Evolutionary conservation across 305 asterid genomes (phyloP).

Genomic region (Fraxinus ornus): DNA sequence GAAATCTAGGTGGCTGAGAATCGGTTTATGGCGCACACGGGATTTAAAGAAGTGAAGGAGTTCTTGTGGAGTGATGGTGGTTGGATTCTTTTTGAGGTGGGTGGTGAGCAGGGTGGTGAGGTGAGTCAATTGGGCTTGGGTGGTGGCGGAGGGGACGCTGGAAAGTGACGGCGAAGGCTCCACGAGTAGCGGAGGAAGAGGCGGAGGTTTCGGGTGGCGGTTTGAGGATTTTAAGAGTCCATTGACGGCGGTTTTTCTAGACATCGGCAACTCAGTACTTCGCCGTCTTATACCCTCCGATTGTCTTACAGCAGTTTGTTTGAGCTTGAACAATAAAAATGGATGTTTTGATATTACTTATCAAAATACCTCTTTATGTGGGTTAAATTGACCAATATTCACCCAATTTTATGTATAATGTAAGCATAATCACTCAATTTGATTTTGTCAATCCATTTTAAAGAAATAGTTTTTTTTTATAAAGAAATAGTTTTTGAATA

Average conservation of each 20-base stretch:
- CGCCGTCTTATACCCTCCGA: not conserved
- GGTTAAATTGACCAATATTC: too few species aligned
- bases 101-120: constrained; percentile 42
- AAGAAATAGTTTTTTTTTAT: too few species aligned
- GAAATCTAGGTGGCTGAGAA: constrained; percentile 77
- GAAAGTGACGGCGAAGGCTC: constrained; percentile 34
- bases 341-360: not conserved
- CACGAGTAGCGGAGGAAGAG: constrained; percentile 29
- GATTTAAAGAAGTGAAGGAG: constrained; percentile 64
- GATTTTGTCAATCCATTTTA: too few species aligned
- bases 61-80: constrained; percentile 57
- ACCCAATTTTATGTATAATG: too few species aligned
- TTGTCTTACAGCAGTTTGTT: not conserved
- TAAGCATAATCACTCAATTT: too few species aligned
- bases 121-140: constrained; percentile 34
- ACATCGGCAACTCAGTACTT: constrained; percentile 24
- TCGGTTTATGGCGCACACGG: constrained; percentile 75
- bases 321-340: not conserved
- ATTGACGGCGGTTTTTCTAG: constrained; percentile 25
- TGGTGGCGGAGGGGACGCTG: constrained; percentile 33
- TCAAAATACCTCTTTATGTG: too few species aligned
- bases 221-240: constrained; percentile 22
- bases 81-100: constrained; percentile 34
- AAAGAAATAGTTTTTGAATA: too few species aligned
- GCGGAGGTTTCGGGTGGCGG: constrained; percentile 14